Evolutionary conservation across 129 eudicot species (phyloP), one percentile per base, ranked within the genome.

Genomic region (Helichrysum umbraculigerum): DNA sequence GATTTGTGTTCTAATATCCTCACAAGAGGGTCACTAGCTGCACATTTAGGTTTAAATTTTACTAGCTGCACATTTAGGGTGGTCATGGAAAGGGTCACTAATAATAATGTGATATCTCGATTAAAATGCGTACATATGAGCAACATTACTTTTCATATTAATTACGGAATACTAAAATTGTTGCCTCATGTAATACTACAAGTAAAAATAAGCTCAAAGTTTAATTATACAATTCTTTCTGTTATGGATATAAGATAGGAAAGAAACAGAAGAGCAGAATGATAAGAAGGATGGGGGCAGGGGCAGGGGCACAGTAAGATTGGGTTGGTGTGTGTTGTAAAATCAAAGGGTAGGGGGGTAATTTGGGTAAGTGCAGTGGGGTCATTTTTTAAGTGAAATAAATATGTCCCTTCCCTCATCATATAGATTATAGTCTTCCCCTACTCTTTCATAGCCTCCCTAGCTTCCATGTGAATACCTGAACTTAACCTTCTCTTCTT

Each of bases 391-490:
- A 80, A 56, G 62, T 74, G 68, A 54, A 82, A 71, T 82, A 65
- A 82, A 77, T 76, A 76, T 82, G 82, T 82, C 81, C 75, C 78
- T 71, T 62, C 76, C 50, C 34, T 80, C 75, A 66, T 80, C 69
- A 52, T 72, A 67, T 42, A 74, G 44, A 44, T 37, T 68, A 58
- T 77, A 77, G 81, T 70, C 77, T 65, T 25, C 72, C 77, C 77
- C 84, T 81, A 75, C 30, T 25, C 47, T 39, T 25, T 19, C 9
- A 6, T 71, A 72, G 70, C 4, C 65, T 6, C 42, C 58, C 28
- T 81, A 81, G 81, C 68, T 76, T 56, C 78, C 85, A 81, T 81
- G 85, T 81, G 85, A 81, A 71, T 61, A 76, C 56, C 81, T 81
- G 78, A 76, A 76, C 62, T 37, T 74, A 37, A 76, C 76, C 39